These are phyloP conservation scores for Plasmopara halstedii DNA, from an alignment of 352 stramenopile species.

Conservation along the genomic window DNA sequence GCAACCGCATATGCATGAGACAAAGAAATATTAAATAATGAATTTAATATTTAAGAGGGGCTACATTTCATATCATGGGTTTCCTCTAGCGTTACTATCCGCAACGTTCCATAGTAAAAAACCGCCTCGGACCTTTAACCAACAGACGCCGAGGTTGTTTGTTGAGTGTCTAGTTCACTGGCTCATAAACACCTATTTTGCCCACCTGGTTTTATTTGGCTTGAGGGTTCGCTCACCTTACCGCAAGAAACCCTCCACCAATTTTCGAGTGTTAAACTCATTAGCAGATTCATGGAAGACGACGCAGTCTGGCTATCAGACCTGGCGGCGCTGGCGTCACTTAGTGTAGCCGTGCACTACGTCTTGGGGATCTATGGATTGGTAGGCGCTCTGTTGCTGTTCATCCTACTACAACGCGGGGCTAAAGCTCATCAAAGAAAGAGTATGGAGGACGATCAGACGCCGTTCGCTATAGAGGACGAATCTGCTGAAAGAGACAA, in stretches of 20 bases:
- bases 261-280: constrained; percentile 1
- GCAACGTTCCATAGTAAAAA: neutral
- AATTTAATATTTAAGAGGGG: no score
- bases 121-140: neutral
- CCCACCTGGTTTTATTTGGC: constrained; percentile 4
- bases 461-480: constrained; percentile 11
- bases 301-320: constrained; percentile 42
- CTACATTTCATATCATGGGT: constrained; percentile 1
- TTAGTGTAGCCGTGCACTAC: constrained; percentile 62
- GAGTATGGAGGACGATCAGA: constrained; percentile 4
- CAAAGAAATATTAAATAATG: no score
- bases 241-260: constrained; percentile 5
- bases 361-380: constrained; percentile 49
- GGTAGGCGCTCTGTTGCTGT: constrained; percentile 28
- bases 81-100: constrained; percentile 10
- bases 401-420: constrained; percentile 36
- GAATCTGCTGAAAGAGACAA: constrained; percentile 21
- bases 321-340: constrained; percentile 42
- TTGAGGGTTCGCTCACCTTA: constrained; percentile 4
- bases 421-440: neutral
- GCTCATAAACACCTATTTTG: neutral
- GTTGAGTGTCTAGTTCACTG: no score
- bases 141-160: neutral
- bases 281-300: constrained; percentile 21
- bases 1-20: no score